Conservation (phyloP, 371 early-diverging fungal species). For the Zychaea mexicana region DNA sequence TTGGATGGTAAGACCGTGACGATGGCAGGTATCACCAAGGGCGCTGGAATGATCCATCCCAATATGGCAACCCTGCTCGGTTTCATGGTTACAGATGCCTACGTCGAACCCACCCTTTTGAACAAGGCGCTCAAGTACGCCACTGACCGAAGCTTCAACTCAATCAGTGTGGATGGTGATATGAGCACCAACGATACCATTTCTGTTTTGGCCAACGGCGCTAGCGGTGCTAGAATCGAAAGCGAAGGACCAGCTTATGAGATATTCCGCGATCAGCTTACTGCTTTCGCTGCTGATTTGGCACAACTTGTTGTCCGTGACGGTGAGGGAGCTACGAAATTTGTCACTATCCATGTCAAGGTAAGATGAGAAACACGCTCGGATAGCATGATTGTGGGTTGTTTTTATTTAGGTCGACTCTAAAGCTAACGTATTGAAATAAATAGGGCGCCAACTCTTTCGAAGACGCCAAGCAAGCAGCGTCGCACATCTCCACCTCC, state of each 20-base stretch:
- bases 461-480: conserved; percentile 81
- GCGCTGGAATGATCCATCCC: conserved; percentile 96
- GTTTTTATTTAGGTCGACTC: neutral
- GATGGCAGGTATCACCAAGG: conserved; percentile 94
- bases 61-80: conserved; percentile 94
- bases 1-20: conserved; percentile 60
- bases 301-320: conserved; percentile 90
- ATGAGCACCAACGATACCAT: conserved; percentile 96
- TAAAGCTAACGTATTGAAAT: no score
- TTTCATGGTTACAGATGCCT: conserved; percentile 84
- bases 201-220: conserved; percentile 87
- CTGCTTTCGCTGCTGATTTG: conserved; percentile 79
- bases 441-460: conserved; percentile 71
- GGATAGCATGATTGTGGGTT: no score
- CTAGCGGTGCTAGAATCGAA: conserved; percentile 53
- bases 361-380: conserved; percentile 42
- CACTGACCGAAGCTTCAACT: conserved; percentile 91
- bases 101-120: conserved; percentile 63
- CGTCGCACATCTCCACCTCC: conserved; percentile 87
- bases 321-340: conserved; percentile 97
- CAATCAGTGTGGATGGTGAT: conserved; percentile 94
- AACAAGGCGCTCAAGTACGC: conserved; percentile 79
- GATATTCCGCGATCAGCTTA: conserved; percentile 73
- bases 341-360: conserved; percentile 87
- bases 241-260: conserved; percentile 56